A percentile compares a stretch with the other conserved stretches of the same genome.
Evolutionary conservation across 495 filamentous ascomycete species (phyloP).

Genomic region (Penicillium psychrofluorescens): DNA sequence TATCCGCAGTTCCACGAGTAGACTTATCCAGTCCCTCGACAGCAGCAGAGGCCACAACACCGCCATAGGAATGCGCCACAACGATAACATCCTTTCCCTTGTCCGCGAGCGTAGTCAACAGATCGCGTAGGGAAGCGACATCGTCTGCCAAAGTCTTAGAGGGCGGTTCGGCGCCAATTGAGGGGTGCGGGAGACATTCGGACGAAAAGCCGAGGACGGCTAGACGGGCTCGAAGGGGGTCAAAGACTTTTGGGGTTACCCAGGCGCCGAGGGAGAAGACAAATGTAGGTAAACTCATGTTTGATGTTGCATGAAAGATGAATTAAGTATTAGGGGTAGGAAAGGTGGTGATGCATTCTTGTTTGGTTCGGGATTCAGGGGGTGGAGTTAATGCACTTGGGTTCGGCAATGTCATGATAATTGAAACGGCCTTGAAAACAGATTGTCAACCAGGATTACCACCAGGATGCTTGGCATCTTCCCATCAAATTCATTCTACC

Average conservation of each 20-base stretch:
- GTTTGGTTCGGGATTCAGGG: too few species aligned
- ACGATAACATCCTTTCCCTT: constrained; percentile 29
- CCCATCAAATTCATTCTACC: too few species aligned
- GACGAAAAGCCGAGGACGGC: constrained; percentile 23
- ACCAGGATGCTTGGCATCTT: too few species aligned
- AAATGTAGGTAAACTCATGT: constrained; percentile 28
- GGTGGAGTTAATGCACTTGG: too few species aligned
- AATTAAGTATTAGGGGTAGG: too few species aligned
- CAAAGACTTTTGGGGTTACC: constrained; percentile 26
- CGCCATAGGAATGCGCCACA: constrained; percentile 42
- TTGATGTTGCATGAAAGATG: not conserved
- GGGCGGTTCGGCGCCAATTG: constrained; percentile 30
- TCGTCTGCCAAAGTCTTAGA: constrained; percentile 33
- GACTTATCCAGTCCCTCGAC: constrained; percentile 37
- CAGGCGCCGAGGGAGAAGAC: constrained; percentile 46
- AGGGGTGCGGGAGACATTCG: constrained; percentile 32
- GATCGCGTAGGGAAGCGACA: constrained; percentile 16
- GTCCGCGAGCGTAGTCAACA: constrained; percentile 18
- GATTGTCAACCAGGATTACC: too few species aligned
- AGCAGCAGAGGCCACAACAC: constrained; percentile 41
- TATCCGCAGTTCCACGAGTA: constrained; percentile 21
- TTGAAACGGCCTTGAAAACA: too few species aligned
- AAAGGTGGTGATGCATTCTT: too few species aligned
- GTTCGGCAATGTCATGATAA: too few species aligned
- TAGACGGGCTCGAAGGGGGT: constrained; percentile 25